Base-by-base conservation (phyloP, 2,329 filamentous ascomycete genomes). In the Paraphaeosphaeria minitans region DNA sequence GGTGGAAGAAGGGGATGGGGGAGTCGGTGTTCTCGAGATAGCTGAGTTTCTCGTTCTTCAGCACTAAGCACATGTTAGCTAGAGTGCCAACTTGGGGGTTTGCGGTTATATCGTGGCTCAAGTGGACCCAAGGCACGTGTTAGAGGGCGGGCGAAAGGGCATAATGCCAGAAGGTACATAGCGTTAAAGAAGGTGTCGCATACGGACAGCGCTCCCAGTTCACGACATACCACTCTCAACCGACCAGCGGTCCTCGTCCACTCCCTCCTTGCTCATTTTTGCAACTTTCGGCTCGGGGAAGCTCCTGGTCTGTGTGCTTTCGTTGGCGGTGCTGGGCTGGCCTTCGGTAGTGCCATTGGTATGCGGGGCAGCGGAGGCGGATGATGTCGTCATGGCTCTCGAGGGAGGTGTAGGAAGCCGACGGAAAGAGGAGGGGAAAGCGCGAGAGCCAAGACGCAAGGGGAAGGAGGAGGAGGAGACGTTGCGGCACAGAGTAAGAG, bases 1-100 rank as follows among this genome's bases (percentile, higher is more conserved):
- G 84, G 81, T 99, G 95, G 79, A 99, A 96, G 82, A 97, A 98
- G 35, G 93, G 87, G 12, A 98, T 75, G 0, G 94, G 93, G 0
- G 93, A 95, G 59, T 82, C 77, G 8, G 90, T 84, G 56, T 85
- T 82, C 66, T 88, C 83, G 24, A 79, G 70, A n/a, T 83, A 84
- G 59, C 84, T 83, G 29, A 82, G 75, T 1, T 85, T 81, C 48
- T 96, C 83, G 2, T 85, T 84, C 12, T 84, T 82, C 29, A 95
- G 82, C 31, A 91, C 91, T 85, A 64, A 29, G 4, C 22, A 19
- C 19, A 12, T 39, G 22, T 60, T 61, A 47, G 41, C 16, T 4
- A 22, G 35, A 48, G 41, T 6, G 22, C 13, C 21, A 22, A 4
- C 6, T 1, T 31, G 48, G 16, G 5, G 14, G 27, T 1, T 9